Percentiles rank a stretch among this genome's conserved stretches.
Conservation (phyloP, 2,329 filamentous ascomycete genomes). For the Fusarium tuaranense region DNA sequence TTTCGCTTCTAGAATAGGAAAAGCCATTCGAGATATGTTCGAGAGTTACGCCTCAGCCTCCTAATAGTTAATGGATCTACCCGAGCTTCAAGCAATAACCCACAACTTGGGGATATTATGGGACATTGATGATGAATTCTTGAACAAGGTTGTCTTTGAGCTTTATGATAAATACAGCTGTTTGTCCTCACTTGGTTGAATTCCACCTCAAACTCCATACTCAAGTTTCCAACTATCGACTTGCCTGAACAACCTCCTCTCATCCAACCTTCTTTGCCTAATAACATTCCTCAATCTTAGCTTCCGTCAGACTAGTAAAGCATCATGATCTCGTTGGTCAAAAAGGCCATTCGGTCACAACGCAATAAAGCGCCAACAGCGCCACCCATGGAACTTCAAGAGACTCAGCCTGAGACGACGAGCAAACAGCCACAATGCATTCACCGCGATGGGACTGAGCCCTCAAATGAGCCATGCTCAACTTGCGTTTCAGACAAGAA, state of each 20-base stretch:
- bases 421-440: conserved; percentile 30
- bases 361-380: conserved; percentile 10
- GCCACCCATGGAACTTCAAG: not conserved
- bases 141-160: too few relatives aligned
- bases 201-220: not conserved
- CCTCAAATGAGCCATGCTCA: conserved; percentile 38
- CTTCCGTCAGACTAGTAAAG: not conserved
- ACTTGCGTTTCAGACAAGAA: conserved; percentile 51
- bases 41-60: conserved; percentile 4
- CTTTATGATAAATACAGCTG: conserved; percentile 22
- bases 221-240: not conserved
- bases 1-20: conserved; percentile 25
- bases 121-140: not conserved
- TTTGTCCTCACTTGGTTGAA: not conserved
- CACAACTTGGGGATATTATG: not conserved
- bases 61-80: not conserved
- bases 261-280: not conserved
- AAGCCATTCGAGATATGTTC: conserved; percentile 34
- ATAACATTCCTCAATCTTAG: not conserved
- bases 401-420: conserved; percentile 6
- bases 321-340: conserved; percentile 27
- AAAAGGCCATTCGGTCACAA: conserved; percentile 24
- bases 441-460: conserved; percentile 33
- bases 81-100: not conserved
- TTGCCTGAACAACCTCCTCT: not conserved